A percentile compares a stretch with the other conserved stretches of the same genome.
Conservation (phyloP, 1,139 yeast genomes). For the Taiozyma sp. region DNA sequence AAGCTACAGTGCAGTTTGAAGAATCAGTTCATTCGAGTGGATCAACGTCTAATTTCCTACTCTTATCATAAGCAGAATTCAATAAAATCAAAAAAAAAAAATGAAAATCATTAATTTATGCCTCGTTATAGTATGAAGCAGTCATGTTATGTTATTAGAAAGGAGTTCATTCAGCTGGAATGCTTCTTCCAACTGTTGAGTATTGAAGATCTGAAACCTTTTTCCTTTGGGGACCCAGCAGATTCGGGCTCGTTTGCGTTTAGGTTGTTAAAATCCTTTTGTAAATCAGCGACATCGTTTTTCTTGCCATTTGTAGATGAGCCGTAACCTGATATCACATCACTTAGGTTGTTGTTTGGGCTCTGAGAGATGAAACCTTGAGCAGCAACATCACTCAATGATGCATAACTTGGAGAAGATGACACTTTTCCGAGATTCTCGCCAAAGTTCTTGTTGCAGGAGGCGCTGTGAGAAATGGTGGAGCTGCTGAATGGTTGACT, state of each 20-base stretch:
- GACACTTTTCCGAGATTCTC: constrained; percentile 17
- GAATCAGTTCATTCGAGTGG: background rate
- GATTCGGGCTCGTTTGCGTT: constrained; percentile 1
- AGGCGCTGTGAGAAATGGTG: constrained; percentile 1
- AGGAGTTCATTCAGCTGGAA: background rate
- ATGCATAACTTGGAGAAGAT: constrained; percentile 26
- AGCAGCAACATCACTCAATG: constrained; percentile 51
- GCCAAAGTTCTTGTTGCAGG: constrained; percentile 5
- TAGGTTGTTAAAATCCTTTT: constrained; percentile 15
- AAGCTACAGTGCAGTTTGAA: too few species aligned
- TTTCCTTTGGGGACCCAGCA: background rate
- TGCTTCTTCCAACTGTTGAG: constrained; percentile 20
- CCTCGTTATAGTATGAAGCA: background rate
- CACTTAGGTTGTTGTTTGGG: constrained; percentile 7
- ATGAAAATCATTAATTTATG: background rate
- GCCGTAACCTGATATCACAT: constrained; percentile 3
- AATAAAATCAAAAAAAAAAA: background rate
- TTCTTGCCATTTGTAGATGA: background rate
- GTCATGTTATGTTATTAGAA: background rate
- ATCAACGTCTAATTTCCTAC: background rate
- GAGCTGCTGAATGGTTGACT: constrained; percentile 7
- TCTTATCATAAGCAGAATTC: background rate
- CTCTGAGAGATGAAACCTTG: constrained; percentile 31
- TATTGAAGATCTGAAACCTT: constrained; percentile 13
- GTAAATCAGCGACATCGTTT: constrained; percentile 14